These are phyloP conservation scores for Uromyces viciae-fabae DNA, from an alignment of 1,284 basidiomycete genomes.

Conservation along the genomic window DNA sequence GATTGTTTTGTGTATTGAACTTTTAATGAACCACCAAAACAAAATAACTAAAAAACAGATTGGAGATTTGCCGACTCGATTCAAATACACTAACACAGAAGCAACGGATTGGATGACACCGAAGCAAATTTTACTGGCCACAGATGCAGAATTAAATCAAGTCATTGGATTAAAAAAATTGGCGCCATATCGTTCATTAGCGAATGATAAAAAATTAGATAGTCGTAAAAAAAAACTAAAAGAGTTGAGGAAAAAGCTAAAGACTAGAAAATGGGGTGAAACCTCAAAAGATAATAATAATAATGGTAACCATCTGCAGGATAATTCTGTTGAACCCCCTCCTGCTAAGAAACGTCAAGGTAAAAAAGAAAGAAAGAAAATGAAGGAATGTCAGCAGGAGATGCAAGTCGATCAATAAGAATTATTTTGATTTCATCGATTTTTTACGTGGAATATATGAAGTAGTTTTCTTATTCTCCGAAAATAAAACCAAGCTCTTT, in stretches of 20 bases:
- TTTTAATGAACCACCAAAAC: too few species aligned
- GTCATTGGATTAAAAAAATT: slow-evolving; percentile 82
- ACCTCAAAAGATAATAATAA: slow-evolving; percentile 48
- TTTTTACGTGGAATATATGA: too few species aligned
- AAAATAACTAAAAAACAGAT: slow-evolving; percentile 61
- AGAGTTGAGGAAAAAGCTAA: slow-evolving; percentile 67
- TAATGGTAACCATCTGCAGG: slow-evolving; percentile 45
- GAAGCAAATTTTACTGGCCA: slow-evolving; percentile 84
- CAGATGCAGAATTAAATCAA: slow-evolving; percentile 86
- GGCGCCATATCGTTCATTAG: slow-evolving; percentile 73
- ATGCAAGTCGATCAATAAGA: too few species aligned
- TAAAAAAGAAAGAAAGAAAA: slow-evolving; percentile 56
- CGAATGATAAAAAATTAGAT: slow-evolving; percentile 62
- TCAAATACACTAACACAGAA: slow-evolving; percentile 78
- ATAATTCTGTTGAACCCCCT: slow-evolving; percentile 45
- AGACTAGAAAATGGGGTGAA: slow-evolving; percentile 58
- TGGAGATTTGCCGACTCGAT: slow-evolving; percentile 83
- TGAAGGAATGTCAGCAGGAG: slow-evolving; percentile 12
- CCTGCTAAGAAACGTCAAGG: slow-evolving; percentile 56
- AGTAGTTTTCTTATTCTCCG: too few species aligned
- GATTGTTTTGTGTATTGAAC: neutral
- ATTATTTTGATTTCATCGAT: too few species aligned
- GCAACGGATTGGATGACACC: slow-evolving; percentile 71
- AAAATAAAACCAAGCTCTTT: too few species aligned
- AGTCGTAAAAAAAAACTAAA: slow-evolving; percentile 64